These are phyloP conservation scores for Nelumbo lutea DNA, from an alignment of 164 flowering plant genomes.

Conservation along the genomic window DNA sequence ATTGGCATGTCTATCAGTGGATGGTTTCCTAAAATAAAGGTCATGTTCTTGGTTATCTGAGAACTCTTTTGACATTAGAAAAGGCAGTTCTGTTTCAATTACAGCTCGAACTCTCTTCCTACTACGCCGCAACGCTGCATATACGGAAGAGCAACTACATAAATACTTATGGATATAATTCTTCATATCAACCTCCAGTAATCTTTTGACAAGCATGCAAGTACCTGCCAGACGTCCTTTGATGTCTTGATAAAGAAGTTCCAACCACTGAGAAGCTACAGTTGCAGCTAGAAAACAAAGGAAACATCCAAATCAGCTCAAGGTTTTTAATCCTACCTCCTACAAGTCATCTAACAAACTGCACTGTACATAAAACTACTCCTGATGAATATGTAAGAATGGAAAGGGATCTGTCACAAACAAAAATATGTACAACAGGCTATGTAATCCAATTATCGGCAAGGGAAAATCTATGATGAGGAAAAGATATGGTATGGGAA, in stretches of 20 bases:
- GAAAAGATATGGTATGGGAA: too few relatives aligned
- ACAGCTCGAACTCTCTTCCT: constrained; percentile 72
- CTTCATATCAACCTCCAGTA: not conserved
- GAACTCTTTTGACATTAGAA: constrained; percentile 53
- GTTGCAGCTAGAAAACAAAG: constrained; percentile 62
- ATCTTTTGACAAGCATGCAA: not conserved
- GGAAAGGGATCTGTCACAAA: too few relatives aligned
- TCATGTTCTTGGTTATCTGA: constrained; percentile 45
- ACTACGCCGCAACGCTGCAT: constrained; percentile 73
- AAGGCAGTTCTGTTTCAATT: constrained; percentile 65
- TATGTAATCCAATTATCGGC: too few relatives aligned
- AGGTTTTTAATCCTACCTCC: not conserved
- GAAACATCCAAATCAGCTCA: constrained; percentile 15
- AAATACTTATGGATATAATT: not conserved
- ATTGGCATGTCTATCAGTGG: constrained; percentile 18
- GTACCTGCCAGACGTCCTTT: constrained; percentile 84
- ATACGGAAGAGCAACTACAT: constrained; percentile 4
- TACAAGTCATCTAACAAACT: not conserved
- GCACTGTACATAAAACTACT: not conserved
- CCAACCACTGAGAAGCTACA: constrained; percentile 95
- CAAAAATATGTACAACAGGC: too few relatives aligned
- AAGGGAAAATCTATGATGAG: too few relatives aligned
- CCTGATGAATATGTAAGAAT: not conserved
- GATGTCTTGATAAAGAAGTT: constrained; percentile 74
- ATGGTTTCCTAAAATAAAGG: constrained; percentile 15